Conservation (phyloP, 2,329 filamentous ascomycete genomes). For the Pseudogymnoascus sp. region DNA sequence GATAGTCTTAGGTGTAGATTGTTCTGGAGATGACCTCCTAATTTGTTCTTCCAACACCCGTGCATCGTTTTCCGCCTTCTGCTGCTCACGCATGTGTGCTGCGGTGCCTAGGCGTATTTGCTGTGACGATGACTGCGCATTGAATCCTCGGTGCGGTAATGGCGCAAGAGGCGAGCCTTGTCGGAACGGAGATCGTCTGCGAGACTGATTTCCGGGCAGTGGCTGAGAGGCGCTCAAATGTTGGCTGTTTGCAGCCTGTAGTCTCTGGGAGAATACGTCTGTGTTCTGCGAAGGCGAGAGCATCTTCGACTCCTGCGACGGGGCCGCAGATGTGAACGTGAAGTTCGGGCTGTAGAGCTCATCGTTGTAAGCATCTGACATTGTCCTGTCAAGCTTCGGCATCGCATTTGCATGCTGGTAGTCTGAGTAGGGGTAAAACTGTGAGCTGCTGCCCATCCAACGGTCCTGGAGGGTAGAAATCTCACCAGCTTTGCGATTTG, state of each 20-base stretch:
- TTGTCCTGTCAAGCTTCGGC: constrained; percentile 76
- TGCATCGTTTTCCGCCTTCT: constrained; percentile 53
- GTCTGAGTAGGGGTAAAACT: constrained; percentile 36
- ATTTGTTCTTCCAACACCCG: constrained; percentile 34
- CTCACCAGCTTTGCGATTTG: constrained; percentile 50
- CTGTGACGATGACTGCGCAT: constrained; percentile 19
- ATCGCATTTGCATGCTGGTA: constrained; percentile 48
- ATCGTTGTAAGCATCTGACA: constrained; percentile 78
- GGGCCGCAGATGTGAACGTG: constrained; percentile 48
- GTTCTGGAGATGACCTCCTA: constrained; percentile 29
- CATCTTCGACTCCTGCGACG: constrained; percentile 36
- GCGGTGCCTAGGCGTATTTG: constrained; percentile 45
- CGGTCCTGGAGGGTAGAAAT: constrained; percentile 26
- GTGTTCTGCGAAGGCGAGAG: constrained; percentile 40
- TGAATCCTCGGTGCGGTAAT: constrained; percentile 31
- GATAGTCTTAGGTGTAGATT: constrained; percentile 70
- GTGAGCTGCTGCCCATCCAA: constrained; percentile 63
- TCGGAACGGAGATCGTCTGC: constrained; percentile 76
- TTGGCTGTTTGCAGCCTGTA: constrained; percentile 72
- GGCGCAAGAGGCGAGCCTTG: constrained; percentile 58
- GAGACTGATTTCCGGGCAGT: constrained; percentile 37
- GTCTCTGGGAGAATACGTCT: constrained; percentile 63
- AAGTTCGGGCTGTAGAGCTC: constrained; percentile 73
- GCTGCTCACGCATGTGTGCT: constrained; percentile 52
- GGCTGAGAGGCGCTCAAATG: constrained; percentile 53